Evolutionary conservation across 306 rosid genomes (phyloP).

Genomic region (Inga leiocalycina): DNA sequence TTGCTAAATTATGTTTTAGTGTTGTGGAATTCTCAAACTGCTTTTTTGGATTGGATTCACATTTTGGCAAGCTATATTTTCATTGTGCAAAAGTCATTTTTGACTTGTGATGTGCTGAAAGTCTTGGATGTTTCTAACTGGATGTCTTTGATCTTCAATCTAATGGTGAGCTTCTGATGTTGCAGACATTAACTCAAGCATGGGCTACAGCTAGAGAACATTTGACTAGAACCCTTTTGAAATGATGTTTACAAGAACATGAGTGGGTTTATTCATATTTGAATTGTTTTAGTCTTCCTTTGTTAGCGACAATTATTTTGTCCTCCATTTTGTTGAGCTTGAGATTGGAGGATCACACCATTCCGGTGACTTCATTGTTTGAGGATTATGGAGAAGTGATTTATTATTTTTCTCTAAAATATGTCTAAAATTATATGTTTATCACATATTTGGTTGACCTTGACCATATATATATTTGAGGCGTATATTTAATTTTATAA

Average conservation of each 20-base stretch:
- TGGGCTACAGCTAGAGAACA: conserved; percentile 68
- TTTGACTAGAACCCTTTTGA: conserved; percentile 61
- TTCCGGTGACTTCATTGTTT: conserved; percentile 18
- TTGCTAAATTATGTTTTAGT: not conserved
- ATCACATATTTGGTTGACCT: not conserved
- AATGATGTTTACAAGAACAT: conserved; percentile 37
- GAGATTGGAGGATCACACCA: not conserved
- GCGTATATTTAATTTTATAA: not conserved
- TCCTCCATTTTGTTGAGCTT: conserved; percentile 22
- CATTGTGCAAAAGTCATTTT: not conserved
- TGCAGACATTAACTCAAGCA: conserved; percentile 69
- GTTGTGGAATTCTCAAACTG: not conserved
- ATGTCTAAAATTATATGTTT: not conserved
- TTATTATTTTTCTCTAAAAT: not conserved
- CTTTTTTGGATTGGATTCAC: not conserved
- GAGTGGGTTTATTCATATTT: conserved; percentile 27
- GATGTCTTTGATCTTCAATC: not conserved
- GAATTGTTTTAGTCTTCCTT: conserved; percentile 19
- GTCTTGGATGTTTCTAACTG: not conserved
- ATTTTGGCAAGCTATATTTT: not conserved
- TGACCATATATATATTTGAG: not conserved
- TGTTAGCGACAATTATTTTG: conserved; percentile 16
- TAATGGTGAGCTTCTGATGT: conserved; percentile 16
- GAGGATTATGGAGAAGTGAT: not conserved
- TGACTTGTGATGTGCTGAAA: not conserved